A percentile compares a stretch with the other conserved stretches of the same genome.
These are phyloP conservation scores for Priceomyces carsonii DNA, from an alignment of 805 yeast species.

Conservation along the genomic window DNA sequence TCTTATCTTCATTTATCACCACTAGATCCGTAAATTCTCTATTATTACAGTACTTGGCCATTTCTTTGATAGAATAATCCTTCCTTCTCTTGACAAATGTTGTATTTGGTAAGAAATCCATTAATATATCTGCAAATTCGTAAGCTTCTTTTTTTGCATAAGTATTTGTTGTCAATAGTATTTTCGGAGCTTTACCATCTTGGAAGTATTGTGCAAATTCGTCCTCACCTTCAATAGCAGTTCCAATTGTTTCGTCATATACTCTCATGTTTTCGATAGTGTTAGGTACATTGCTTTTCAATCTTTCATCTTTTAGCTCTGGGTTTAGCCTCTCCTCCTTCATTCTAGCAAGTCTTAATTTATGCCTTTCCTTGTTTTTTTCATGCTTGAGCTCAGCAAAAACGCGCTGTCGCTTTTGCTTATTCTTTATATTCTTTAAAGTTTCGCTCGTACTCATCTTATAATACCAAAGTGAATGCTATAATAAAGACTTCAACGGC, in stretches of 20 bases:
- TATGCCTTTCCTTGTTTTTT: conserved; percentile 74
- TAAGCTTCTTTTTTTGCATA: conserved; percentile 84
- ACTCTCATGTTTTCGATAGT: conserved; percentile 85
- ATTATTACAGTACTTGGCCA: conserved; percentile 78
- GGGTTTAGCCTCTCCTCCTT: conserved; percentile 85
- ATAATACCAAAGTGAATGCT: background rate
- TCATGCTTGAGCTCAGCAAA: conserved; percentile 74
- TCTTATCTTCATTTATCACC: conserved; percentile 92
- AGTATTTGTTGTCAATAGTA: conserved; percentile 85
- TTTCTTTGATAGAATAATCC: conserved; percentile 82
- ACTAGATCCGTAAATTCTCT: conserved; percentile 86
- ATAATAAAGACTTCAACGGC: background rate
- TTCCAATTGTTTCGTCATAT: conserved; percentile 77
- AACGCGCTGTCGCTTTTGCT: conserved; percentile 75
- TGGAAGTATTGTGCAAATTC: conserved; percentile 63
- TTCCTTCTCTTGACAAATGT: conserved; percentile 85
- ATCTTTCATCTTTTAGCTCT: conserved; percentile 74
- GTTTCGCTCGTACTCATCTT: conserved; percentile 29
- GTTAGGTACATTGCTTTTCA: conserved; percentile 73
- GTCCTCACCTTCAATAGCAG: conserved; percentile 61
- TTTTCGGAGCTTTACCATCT: conserved; percentile 61
- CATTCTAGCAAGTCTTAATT: conserved; percentile 77
- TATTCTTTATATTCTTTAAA: conserved; percentile 61
- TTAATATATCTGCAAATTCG: conserved; percentile 82
- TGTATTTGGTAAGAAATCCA: conserved; percentile 82